These are phyloP conservation scores for Macaranga tanarius DNA, from an alignment of 441 rosid species.

Conservation along the genomic window DNA sequence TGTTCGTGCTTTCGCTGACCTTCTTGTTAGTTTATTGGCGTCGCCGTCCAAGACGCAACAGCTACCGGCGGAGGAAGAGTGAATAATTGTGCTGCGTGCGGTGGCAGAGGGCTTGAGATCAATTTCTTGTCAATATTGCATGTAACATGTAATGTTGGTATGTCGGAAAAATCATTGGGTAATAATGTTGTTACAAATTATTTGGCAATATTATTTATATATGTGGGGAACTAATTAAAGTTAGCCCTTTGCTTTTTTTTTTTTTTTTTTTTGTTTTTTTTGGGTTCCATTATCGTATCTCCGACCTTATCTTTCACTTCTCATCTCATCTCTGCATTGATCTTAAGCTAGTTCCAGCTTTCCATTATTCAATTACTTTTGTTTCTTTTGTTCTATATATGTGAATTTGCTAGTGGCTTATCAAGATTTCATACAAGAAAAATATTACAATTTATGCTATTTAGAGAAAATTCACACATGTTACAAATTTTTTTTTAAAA, in stretches of 20 bases:
- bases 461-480: too few species aligned
- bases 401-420: not conserved
- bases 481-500: too few species aligned
- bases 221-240: constrained; percentile 20
- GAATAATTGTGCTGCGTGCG: not conserved
- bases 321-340: not conserved
- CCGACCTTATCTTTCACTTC: not conserved
- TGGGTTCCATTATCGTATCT: constrained; percentile 21
- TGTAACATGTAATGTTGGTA: constrained; percentile 16
- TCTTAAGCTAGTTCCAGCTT: not conserved
- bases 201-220: constrained; percentile 10
- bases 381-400: not conserved
- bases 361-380: not conserved
- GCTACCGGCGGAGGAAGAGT: not conserved
- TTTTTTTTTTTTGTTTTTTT: constrained; percentile 11
- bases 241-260: constrained; percentile 16
- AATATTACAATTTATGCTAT: too few species aligned
- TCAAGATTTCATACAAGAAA: too few species aligned
- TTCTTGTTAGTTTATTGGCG: constrained; percentile 60
- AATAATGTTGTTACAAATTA: constrained; percentile 22
- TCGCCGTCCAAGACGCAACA: constrained; percentile 10
- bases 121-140: constrained; percentile 5
- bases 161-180: constrained; percentile 24
- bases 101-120: constrained; percentile 15
- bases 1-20: constrained; percentile 76